Evolutionary conservation across 176 grass and related monocot genomes (phyloP).

Genomic region (Avena sativa): DNA sequence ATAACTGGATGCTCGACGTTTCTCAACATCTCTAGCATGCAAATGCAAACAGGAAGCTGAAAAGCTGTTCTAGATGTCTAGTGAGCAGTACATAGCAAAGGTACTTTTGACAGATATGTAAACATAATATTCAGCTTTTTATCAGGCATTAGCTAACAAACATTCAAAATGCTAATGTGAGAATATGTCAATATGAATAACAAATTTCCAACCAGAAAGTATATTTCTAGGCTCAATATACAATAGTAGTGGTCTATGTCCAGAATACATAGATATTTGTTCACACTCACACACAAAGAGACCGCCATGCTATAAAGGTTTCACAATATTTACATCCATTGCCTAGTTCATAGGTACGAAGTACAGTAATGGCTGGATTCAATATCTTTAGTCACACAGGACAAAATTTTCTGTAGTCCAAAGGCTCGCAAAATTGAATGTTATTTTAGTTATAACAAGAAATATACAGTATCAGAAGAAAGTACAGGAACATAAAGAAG

Average conservation of each 20-base stretch:
- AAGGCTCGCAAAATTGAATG: constrained; percentile 31
- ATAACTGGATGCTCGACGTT: neutral
- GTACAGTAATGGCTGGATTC: neutral
- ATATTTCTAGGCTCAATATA: neutral
- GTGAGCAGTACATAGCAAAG: too few species aligned
- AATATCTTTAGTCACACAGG: neutral
- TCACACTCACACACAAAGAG: neutral
- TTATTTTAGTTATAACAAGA: neutral
- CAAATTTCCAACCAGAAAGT: neutral
- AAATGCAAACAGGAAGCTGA: neutral
- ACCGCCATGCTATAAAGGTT: neutral
- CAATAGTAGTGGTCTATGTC: neutral
- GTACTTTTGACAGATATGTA: neutral
- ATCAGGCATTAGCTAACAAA: neutral
- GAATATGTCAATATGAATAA: neutral
- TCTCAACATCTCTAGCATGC: neutral
- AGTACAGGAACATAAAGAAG: constrained; percentile 11
- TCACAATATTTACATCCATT: neutral
- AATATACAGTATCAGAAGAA: constrained; percentile 30
- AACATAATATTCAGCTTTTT: neutral
- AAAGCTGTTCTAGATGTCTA: too few species aligned
- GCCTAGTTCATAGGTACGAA: neutral
- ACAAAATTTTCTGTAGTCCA: constrained; percentile 5
- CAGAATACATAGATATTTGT: constrained; percentile 6
- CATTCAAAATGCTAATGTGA: neutral